These are phyloP conservation scores for Trypanosoma mega DNA, from an alignment of 208 protist species.

Conservation along the genomic window DNA sequence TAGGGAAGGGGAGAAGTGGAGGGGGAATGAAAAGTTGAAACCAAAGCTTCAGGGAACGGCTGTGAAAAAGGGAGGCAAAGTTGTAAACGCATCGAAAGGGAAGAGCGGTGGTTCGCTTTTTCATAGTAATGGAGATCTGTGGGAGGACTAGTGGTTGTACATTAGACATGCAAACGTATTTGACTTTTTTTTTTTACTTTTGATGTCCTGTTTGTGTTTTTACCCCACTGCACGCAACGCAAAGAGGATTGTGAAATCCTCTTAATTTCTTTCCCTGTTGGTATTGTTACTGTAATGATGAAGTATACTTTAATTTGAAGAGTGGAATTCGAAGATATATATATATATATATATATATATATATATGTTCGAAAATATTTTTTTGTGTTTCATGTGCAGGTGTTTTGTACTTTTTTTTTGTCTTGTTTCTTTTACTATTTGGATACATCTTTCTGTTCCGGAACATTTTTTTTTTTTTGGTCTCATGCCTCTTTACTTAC, in stretches of 20 bases:
- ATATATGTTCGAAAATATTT: too few relatives aligned
- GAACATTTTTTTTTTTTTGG: not conserved
- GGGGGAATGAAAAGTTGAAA: conserved; percentile 7
- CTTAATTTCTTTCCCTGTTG: too few relatives aligned
- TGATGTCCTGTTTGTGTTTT: too few relatives aligned
- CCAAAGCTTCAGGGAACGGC: conserved; percentile 59
- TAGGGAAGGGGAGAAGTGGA: not conserved
- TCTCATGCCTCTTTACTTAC: conserved; percentile 6
- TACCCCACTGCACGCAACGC: too few relatives aligned
- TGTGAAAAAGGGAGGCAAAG: conserved; percentile 13
- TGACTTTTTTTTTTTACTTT: too few relatives aligned
- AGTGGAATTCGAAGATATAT: too few relatives aligned
- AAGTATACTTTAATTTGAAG: too few relatives aligned
- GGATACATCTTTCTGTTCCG: too few relatives aligned
- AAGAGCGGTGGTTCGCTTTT: conserved; percentile 18
- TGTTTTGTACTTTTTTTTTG: not conserved
- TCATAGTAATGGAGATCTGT: conserved; percentile 11
- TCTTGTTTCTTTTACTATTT: not conserved
- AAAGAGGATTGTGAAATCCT: too few relatives aligned
- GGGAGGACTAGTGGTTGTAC: conserved; percentile 1
- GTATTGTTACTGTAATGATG: too few relatives aligned
- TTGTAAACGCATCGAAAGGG: too few relatives aligned
- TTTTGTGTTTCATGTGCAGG: not conserved
- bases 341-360: too few relatives aligned
- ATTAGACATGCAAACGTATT: not conserved